Percentiles rank a stretch among this genome's conserved stretches.
Evolutionary conservation across 1,284 basidiomycete species (phyloP).

Genomic region (Sporisorium scitamineum): DNA sequence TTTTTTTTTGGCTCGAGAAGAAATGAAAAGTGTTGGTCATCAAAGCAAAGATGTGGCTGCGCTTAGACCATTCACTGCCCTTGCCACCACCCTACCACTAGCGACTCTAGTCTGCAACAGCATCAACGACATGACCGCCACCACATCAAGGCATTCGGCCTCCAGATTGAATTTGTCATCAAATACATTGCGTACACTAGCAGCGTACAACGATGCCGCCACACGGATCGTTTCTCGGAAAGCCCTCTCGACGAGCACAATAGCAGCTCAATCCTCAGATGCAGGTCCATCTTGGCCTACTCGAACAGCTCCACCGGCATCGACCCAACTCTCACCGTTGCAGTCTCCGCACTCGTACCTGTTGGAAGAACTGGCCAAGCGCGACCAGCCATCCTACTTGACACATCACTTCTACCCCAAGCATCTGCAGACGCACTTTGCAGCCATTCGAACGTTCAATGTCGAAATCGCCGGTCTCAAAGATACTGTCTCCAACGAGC

Average conservation of each 20-base stretch:
- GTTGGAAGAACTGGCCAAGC: constrained; percentile 38
- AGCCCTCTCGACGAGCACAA: not conserved
- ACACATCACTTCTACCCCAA: constrained; percentile 62
- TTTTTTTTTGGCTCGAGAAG: not conserved
- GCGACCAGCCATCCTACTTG: constrained; percentile 61
- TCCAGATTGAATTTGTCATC: constrained; percentile 2
- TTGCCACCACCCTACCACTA: not conserved
- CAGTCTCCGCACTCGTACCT: constrained; percentile 42
- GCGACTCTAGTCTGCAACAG: not conserved
- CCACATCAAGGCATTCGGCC: constrained; percentile 8
- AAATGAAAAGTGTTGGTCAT: constrained; percentile 4
- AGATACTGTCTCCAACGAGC: constrained; percentile 64
- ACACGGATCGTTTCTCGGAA: not conserved
- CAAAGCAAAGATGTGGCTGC: not conserved
- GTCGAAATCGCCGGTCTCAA: constrained; percentile 63
- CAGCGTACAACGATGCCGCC: not conserved
- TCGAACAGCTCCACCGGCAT: constrained; percentile 40
- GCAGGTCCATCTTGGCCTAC: not conserved
- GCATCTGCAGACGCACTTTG: constrained; percentile 62
- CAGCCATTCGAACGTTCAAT: constrained; percentile 65
- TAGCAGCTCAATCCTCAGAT: not conserved
- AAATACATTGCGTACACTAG: not conserved
- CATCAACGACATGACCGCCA: constrained; percentile 8
- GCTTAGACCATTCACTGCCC: not conserved
- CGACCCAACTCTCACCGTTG: constrained; percentile 36